Percentiles rank a stretch among this genome's conserved stretches.
Evolutionary conservation across 805 yeast genomes (phyloP).

Genomic region (Starmerella kuoi): DNA sequence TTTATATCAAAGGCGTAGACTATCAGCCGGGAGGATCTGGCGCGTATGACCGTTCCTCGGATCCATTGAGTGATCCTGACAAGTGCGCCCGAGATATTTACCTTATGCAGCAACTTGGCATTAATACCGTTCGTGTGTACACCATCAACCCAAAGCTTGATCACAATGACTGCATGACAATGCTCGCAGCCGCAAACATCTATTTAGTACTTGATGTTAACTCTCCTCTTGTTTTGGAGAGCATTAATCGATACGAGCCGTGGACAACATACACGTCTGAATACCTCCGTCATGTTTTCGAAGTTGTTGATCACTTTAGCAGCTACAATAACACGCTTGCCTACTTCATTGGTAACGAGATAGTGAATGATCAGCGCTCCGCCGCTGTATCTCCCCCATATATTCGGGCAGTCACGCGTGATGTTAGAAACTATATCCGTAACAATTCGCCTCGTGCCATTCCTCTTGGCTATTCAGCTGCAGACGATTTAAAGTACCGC

Average conservation of each 20-base stretch:
- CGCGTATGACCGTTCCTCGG: slow-evolving; percentile 40
- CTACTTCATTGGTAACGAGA: slow-evolving; percentile 85
- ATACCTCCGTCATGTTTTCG: slow-evolving; percentile 65
- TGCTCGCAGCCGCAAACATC: slow-evolving; percentile 86
- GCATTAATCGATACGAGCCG: slow-evolving; percentile 82
- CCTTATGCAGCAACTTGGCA: slow-evolving; percentile 70
- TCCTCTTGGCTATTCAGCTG: slow-evolving; percentile 95
- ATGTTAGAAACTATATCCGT: slow-evolving; percentile 60
- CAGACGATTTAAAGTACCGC: slow-evolving; percentile 75
- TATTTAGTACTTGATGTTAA: slow-evolving; percentile 83
- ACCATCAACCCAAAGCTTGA: slow-evolving; percentile 70
- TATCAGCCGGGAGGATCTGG: slow-evolving; percentile 95
- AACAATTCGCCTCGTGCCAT: slow-evolving; percentile 48
- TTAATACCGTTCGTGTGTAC: slow-evolving; percentile 79
- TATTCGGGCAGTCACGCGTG: slow-evolving; percentile 67
- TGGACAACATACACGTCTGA: slow-evolving; percentile 70
- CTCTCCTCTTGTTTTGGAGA: slow-evolving; percentile 67
- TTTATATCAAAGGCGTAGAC: slow-evolving; percentile 77
- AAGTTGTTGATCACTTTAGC: slow-evolving; percentile 69
- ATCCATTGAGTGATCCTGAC: slow-evolving; percentile 65
- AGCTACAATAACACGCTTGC: slow-evolving; percentile 80
- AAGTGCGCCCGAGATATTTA: slow-evolving; percentile 71
- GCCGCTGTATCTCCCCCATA: slow-evolving; percentile 52
- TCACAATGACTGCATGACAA: slow-evolving; percentile 84
- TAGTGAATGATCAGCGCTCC: slow-evolving; percentile 68